Conservation (phyloP, 495 filamentous ascomycete species). For the Xylaria venustula region DNA sequence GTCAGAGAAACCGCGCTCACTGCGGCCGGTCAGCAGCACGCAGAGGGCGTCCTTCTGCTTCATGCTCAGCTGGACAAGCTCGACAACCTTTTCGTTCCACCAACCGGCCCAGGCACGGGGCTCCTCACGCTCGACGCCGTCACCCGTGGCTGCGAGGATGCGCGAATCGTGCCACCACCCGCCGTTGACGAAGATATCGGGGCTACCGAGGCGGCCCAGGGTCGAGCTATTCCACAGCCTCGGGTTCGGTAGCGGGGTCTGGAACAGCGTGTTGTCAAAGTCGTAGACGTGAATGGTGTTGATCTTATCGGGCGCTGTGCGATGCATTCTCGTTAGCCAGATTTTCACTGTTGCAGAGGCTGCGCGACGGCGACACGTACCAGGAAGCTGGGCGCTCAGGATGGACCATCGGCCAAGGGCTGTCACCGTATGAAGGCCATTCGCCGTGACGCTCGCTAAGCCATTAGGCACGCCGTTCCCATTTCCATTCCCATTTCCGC, state of each 20-base stretch:
- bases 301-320: constrained; percentile 61
- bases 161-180: constrained; percentile 97
- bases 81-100: constrained; percentile 95
- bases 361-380: constrained; percentile 20
- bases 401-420: constrained; percentile 81
- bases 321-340: background rate
- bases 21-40: constrained; percentile 86
- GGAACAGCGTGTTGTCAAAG: constrained; percentile 97
- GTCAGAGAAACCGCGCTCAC: constrained; percentile 70
- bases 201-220: constrained; percentile 69
- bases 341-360: constrained; percentile 3
- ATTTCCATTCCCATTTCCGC: constrained; percentile 4
- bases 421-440: constrained; percentile 59
- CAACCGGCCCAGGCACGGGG: constrained; percentile 82
- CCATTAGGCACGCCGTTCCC: constrained; percentile 25
- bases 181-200: constrained; percentile 75
- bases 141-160: constrained; percentile 82
- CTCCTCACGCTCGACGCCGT: constrained; percentile 82
- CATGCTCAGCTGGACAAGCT: constrained; percentile 78
- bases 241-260: constrained; percentile 82
- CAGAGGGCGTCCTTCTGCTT: constrained; percentile 83
- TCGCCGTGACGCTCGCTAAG: constrained; percentile 14
- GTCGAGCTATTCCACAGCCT: constrained; percentile 81
- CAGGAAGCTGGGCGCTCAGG: constrained; percentile 66
- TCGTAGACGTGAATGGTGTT: constrained; percentile 91